These are phyloP conservation scores for Protomyces gravidus DNA, from an alignment of 1,139 yeast species.

Conservation along the genomic window DNA sequence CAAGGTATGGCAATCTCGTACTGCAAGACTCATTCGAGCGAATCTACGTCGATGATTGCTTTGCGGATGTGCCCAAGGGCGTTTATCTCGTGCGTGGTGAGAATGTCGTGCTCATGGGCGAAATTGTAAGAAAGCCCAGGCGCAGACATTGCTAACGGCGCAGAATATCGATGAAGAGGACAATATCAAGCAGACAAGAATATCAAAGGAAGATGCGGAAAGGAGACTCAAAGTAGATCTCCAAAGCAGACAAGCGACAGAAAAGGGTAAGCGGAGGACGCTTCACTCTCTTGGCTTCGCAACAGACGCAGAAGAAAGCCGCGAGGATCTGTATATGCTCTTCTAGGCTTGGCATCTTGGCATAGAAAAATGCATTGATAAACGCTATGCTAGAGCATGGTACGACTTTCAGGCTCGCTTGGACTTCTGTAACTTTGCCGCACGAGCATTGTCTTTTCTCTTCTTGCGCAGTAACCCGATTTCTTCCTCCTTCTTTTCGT, in stretches of 20 bases:
- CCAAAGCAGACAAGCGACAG: conserved; percentile 44
- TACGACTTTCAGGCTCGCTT: neutral
- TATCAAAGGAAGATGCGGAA: conserved; percentile 60
- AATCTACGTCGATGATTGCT: conserved; percentile 60
- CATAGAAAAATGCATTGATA: neutral
- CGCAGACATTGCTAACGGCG: too few relatives aligned
- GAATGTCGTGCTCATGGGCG: conserved; percentile 93
- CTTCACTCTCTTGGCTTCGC: conserved; percentile 40
- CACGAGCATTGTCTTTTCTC: conserved; percentile 41
- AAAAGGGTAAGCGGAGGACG: conserved; percentile 50
- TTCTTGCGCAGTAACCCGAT: conserved; percentile 69
- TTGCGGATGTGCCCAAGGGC: conserved; percentile 73
- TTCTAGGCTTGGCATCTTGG: neutral
- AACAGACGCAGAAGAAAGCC: conserved; percentile 12
- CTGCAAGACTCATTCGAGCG: conserved; percentile 88
- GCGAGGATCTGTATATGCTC: conserved; percentile 27
- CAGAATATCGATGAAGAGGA: conserved; percentile 80
- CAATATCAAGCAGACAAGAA: conserved; percentile 54
- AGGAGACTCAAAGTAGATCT: conserved; percentile 44
- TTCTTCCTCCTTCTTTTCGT: conserved; percentile 76
- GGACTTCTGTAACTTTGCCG: neutral
- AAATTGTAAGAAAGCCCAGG: conserved; percentile 49
- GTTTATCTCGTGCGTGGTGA: conserved; percentile 93
- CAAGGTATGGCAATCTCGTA: conserved; percentile 63
- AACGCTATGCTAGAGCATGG: too few relatives aligned